phyloP scores from a whole-genome alignment of 176 grass and related monocot genomes.

The Phragmites australis region DNA sequence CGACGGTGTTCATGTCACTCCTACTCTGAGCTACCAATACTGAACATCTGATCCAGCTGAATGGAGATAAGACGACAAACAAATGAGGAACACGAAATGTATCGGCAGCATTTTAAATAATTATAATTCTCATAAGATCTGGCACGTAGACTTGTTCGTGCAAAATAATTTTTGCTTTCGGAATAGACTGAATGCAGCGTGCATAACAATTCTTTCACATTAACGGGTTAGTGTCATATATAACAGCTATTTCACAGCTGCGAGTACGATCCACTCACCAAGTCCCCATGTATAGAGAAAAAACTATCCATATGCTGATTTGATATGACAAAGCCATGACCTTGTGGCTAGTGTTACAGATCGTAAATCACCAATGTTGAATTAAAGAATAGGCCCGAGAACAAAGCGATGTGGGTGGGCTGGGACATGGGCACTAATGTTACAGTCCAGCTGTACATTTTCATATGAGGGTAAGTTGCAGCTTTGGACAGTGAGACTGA shows the following conservation, averaged over 20 bases:
- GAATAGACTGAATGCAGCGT: neutral
- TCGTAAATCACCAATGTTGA: slow-evolving; percentile 3
- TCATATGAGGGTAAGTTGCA: slow-evolving; percentile 87
- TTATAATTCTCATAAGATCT: neutral
- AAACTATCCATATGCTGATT: slow-evolving; percentile 13
- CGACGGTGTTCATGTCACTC: slow-evolving; percentile 59
- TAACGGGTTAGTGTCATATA: neutral
- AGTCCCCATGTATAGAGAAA: neutral
- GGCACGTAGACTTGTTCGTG: neutral
- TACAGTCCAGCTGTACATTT: slow-evolving; percentile 34
- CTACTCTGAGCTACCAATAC: slow-evolving; percentile 21
- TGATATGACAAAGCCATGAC: neutral
- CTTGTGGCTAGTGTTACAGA: slow-evolving; percentile 10
- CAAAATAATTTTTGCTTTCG: neutral
- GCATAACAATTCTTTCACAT: neutral
- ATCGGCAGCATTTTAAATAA: neutral
- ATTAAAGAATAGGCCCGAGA: slow-evolving; percentile 6
- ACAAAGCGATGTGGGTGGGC: neutral
- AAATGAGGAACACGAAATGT: neutral
- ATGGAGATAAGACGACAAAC: neutral
- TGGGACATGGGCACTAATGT: neutral
- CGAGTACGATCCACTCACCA: neutral
- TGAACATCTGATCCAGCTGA: neutral
- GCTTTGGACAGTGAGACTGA: slow-evolving; percentile 91
- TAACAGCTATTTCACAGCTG: neutral